Percentiles rank a stretch among this genome's conserved stretches.
Conservation (phyloP, 768 basidiomycete genomes). For the Filobasidium floriforme region DNA sequence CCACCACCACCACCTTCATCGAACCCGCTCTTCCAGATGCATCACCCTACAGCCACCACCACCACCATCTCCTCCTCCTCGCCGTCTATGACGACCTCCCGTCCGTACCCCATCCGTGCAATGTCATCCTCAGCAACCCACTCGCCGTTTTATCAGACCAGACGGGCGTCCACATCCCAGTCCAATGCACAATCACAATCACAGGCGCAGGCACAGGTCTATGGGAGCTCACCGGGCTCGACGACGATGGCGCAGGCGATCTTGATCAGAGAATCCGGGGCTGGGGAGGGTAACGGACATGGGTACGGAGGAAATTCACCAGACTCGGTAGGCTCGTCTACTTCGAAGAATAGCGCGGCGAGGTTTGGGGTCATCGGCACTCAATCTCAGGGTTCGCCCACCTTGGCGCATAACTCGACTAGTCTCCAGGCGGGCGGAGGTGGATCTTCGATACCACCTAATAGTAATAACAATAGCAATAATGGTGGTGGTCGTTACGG, state of each 20-base stretch:
- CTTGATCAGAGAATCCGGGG: not conserved
- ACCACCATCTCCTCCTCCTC: not conserved
- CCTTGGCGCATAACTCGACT: not conserved
- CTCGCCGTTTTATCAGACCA: conserved; percentile 10
- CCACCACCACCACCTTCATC: not conserved
- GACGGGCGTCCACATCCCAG: not conserved
- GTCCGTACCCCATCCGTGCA: conserved; percentile 14
- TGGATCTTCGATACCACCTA: no score
- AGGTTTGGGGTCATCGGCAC: not conserved
- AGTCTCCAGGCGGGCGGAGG: no score
- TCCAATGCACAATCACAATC: not conserved
- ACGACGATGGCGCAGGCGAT: not conserved
- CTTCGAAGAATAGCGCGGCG: no score
- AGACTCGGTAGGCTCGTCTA: not conserved
- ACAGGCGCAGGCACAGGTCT: no score
- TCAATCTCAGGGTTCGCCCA: not conserved
- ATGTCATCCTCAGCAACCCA: conserved; percentile 19
- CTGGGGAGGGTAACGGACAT: not conserved
- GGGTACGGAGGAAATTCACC: not conserved
- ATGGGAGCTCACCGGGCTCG: not conserved
- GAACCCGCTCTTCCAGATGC: conserved; percentile 3
- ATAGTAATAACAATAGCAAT: no score
- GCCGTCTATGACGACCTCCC: no score
- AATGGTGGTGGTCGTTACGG: not conserved
- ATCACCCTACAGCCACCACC: not conserved